phyloP scores from a whole-genome alignment of 2,329 filamentous ascomycete genomes.

The Xylaria sp. region DNA sequence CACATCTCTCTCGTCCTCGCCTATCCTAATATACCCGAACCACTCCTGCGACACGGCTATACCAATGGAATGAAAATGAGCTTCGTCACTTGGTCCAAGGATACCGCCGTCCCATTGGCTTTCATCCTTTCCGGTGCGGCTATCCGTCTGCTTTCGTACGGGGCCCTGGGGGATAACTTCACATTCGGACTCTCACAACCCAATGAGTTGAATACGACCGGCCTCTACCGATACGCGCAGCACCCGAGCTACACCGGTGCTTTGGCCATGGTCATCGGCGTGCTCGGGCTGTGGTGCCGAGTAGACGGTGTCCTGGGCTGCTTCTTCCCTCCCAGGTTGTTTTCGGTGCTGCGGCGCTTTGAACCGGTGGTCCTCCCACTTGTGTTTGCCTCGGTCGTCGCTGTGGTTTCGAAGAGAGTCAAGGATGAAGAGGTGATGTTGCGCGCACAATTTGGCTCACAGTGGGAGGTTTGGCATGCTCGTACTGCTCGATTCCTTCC shows the following conservation, averaged over 20 bases:
- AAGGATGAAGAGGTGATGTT: slow-evolving; percentile 63
- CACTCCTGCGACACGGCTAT: slow-evolving; percentile 45
- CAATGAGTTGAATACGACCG: slow-evolving; percentile 56
- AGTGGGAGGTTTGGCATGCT: slow-evolving; percentile 61
- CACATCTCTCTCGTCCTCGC: slow-evolving; percentile 18
- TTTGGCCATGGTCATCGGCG: slow-evolving; percentile 49
- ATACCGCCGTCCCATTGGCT: slow-evolving; percentile 50
- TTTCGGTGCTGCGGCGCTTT: slow-evolving; percentile 22
- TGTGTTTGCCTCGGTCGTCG: slow-evolving; percentile 41
- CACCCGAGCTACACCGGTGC: slow-evolving; percentile 64
- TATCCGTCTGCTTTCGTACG: slow-evolving; percentile 52
- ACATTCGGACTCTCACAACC: slow-evolving; percentile 63
- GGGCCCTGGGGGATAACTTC: slow-evolving; percentile 60
- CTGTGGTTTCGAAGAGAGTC: slow-evolving; percentile 52
- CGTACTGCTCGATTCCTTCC: slow-evolving; percentile 62
- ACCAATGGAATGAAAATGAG: slow-evolving; percentile 48
- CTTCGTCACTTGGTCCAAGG: slow-evolving; percentile 52
- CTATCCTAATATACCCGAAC: slow-evolving; percentile 25
- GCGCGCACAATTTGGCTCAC: slow-evolving; percentile 55
- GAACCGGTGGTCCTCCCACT: slow-evolving; percentile 28
- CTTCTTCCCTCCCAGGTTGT: slow-evolving; percentile 48
- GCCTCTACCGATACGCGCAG: slow-evolving; percentile 61
- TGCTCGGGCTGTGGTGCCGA: slow-evolving; percentile 50
- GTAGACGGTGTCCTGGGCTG: slow-evolving; percentile 54
- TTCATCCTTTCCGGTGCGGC: slow-evolving; percentile 49